Base-by-base conservation (phyloP, 2,329 filamentous ascomycete species). In the Plectosphaerella sp. region DNA sequence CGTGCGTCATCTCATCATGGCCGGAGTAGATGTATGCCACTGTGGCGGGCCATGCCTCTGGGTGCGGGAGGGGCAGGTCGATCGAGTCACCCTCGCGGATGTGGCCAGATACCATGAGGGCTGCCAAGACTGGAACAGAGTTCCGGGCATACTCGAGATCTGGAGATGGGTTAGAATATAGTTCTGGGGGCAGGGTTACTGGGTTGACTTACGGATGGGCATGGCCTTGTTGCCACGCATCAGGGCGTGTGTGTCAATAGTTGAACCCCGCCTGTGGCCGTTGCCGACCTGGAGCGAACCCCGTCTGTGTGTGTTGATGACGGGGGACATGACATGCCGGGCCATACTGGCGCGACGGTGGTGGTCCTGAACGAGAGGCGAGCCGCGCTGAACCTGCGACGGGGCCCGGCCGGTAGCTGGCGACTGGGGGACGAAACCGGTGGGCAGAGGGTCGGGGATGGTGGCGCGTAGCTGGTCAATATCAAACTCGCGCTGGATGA, bases 31-130 rank as follows among this genome's bases (percentile, higher is more conserved):
- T 69, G 58, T 80, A 78, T 4, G 69, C 66, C n/a, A 82, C 67
- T 0, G 81, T 83, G 50, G 79, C 73, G 3, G 63, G 60, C 82
- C 82, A 86, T 8, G 70, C 75, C 48, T 75, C 73, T 1, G 82
- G 81, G 52, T 77, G 70, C 1, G 82, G 82, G 51, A 86, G 57
- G 0, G 82, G 81, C 10, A 86, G 67, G 56, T 84, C 80, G 49
- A 86, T 70, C 2, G 70, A 67, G 58, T 84, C 82, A 25, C 79
- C 76, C 22, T 71, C 69, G 14, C 67, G 65, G 20, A 84, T 71
- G 58, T 78, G 71, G 5, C 77, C 73, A 0, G 79, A 83, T 35
- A 78, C 67, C 57, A 86, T 76, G 46, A 85, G 65, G 2, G 76
- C 72, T 1, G 76, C 79, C 6, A 85, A 65, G 0, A 80, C 73